A percentile compares a stretch with the other conserved stretches of the same genome.
phyloP scores from a whole-genome alignment of 2,329 filamentous ascomycete genomes.

The Ascochyta lentis region DNA sequence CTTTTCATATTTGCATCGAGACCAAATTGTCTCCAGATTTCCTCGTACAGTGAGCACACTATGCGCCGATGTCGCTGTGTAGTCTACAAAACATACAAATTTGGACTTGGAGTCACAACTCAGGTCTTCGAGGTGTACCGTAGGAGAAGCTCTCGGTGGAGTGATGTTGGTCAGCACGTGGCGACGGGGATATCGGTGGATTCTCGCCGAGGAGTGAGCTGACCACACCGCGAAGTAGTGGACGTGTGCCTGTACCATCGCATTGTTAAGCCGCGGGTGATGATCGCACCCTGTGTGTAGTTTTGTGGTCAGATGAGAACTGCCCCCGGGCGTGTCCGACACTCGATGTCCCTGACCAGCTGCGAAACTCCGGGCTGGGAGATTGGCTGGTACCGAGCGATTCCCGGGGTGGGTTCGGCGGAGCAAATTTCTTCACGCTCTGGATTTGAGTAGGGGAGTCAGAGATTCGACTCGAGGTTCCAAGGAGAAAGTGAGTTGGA shows the following conservation, averaged over 20 bases:
- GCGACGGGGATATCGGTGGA: conserved; percentile 10
- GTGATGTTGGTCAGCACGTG: conserved; percentile 18
- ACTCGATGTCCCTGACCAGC: conserved; percentile 2
- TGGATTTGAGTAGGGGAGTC: conserved; percentile 1
- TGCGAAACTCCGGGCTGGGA: conserved; percentile 7
- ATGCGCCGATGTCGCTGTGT: conserved; percentile 16
- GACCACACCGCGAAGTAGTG: not conserved
- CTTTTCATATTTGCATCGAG: conserved; percentile 6
- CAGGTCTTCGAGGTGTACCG: not conserved
- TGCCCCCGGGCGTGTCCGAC: conserved; percentile 12
- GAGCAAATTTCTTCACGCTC: conserved; percentile 15
- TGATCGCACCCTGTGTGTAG: conserved; percentile 4
- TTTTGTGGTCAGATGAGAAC: conserved; percentile 16
- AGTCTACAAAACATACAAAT: conserved; percentile 11
- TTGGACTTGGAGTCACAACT: conserved; percentile 6
- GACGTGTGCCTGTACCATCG: conserved; percentile 10
- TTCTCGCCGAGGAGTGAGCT: conserved; percentile 7
- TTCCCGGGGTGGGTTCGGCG: conserved; percentile 16
- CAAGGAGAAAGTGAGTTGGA: conserved; percentile 4
- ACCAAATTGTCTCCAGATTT: conserved; percentile 8
- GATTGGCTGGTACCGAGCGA: conserved; percentile 11
- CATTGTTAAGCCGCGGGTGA: not conserved
- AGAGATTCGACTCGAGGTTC: not conserved
- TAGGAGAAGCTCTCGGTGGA: not conserved
- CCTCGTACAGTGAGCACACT: conserved; percentile 7